Conservation (phyloP, 495 filamentous ascomycete genomes). For the Pseudomonodictys pantanalensis region DNA sequence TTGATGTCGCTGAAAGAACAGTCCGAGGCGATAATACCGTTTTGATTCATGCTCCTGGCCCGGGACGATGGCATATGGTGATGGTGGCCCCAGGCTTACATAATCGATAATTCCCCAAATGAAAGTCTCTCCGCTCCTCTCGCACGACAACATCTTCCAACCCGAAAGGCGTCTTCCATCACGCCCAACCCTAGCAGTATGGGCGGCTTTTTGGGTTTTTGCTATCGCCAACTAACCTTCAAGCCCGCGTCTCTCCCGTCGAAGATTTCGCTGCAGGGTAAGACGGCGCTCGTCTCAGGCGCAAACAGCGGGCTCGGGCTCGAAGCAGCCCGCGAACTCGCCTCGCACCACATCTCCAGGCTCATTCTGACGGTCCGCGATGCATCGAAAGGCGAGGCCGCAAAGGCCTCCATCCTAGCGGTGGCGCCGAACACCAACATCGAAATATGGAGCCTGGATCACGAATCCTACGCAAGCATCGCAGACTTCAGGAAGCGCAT, state of each 20-base stretch:
- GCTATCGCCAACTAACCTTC: constrained; percentile 3
- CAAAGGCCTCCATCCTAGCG: constrained; percentile 14
- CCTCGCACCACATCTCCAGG: constrained; percentile 39
- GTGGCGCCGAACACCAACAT: background rate
- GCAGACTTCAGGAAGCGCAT: constrained; percentile 38
- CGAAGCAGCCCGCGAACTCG: constrained; percentile 21
- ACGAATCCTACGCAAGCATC: constrained; percentile 40
- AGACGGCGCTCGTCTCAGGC: constrained; percentile 15
- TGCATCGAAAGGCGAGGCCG: constrained; percentile 28
- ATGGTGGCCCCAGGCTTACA: no score
- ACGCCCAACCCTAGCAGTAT: background rate
- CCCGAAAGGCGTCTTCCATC: background rate
- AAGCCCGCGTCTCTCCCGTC: constrained; percentile 6
- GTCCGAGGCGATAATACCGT: no score
- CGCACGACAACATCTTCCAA: no score
- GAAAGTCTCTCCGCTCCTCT: no score
- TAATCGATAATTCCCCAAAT: no score
- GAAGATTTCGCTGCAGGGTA: background rate
- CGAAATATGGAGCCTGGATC: constrained; percentile 45
- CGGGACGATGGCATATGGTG: no score
- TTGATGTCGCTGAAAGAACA: no score
- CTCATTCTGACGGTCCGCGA: constrained; percentile 48
- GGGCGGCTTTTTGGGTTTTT: constrained; percentile 6
- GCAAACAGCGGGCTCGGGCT: constrained; percentile 19
- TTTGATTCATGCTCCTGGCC: no score